Percentiles rank a stretch among this genome's conserved stretches.
Evolutionary conservation across 2,329 filamentous ascomycete genomes (phyloP).

Genomic region (Cercospora sesami): DNA sequence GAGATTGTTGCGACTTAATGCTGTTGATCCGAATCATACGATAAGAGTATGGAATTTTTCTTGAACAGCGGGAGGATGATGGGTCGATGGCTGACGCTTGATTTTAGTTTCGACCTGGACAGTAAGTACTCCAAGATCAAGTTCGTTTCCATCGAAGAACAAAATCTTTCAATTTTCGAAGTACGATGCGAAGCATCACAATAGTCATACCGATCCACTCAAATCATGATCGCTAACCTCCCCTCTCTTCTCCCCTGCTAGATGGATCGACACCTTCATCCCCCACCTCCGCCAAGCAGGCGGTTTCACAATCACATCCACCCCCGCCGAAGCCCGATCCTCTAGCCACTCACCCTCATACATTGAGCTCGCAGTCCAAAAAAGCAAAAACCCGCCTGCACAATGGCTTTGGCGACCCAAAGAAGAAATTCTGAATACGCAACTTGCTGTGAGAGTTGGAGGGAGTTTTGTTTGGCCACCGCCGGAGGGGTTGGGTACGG

Average conservation of each 20-base stretch:
- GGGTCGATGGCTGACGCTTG: conserved; percentile 25
- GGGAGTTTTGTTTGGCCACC: conserved; percentile 83
- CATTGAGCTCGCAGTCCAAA: conserved; percentile 77
- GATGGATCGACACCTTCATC: conserved; percentile 79
- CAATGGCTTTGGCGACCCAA: conserved; percentile 70
- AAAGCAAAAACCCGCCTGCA: conserved; percentile 69
- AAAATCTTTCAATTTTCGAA: neutral
- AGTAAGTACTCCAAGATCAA: neutral
- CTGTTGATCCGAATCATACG: conserved; percentile 49
- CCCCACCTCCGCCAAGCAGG: conserved; percentile 69
- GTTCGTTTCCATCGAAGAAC: neutral
- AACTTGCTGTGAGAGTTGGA: conserved; percentile 69
- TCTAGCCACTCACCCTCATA: conserved; percentile 45
- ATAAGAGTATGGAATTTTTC: conserved; percentile 32
- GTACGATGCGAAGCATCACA: neutral
- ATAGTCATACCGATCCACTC: neutral
- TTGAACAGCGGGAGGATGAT: neutral
- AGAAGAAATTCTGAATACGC: conserved; percentile 57
- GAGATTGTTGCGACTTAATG: conserved; percentile 65
- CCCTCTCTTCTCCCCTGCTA: neutral
- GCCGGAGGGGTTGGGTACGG: conserved; percentile 50
- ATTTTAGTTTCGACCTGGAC: neutral
- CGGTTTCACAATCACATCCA: conserved; percentile 84
- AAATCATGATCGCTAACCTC: neutral
- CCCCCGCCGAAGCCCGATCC: conserved; percentile 53